Evolutionary conservation across 768 basidiomycete species (phyloP).

Genomic region (Leccinum arenicola): DNA sequence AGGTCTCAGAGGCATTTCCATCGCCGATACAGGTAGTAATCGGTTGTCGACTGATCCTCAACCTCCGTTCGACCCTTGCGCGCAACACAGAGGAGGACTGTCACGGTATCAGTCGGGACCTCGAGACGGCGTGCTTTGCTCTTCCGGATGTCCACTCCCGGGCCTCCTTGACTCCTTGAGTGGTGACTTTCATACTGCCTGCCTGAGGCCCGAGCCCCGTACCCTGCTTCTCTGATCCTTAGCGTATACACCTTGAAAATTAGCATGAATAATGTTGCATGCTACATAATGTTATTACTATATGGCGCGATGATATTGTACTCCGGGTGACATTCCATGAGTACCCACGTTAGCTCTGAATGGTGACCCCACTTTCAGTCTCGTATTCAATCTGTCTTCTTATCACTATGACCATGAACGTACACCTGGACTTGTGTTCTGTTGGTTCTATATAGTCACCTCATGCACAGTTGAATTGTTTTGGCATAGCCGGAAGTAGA

Average conservation of each 20-base stretch:
- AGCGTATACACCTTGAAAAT: background rate
- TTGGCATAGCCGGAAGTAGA: too few relatives aligned
- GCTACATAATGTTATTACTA: background rate
- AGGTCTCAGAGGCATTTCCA: slow-evolving; percentile 7
- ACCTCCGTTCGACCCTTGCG: background rate
- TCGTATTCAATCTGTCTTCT: too few relatives aligned
- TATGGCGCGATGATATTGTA: too few relatives aligned
- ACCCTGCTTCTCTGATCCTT: background rate
- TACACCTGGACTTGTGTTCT: too few relatives aligned
- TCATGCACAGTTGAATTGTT: too few relatives aligned
- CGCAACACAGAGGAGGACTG: background rate
- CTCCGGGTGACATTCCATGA: too few relatives aligned
- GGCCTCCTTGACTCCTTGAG: too few relatives aligned
- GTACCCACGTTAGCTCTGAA: too few relatives aligned
- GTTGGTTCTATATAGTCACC: too few relatives aligned
- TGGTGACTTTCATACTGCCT: background rate
- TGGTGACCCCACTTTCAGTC: too few relatives aligned
- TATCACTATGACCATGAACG: too few relatives aligned
- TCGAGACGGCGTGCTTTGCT: background rate
- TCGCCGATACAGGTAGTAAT: background rate
- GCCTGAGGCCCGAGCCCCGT: background rate
- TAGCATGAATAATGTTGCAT: background rate
- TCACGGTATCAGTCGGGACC: background rate
- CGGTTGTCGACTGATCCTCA: background rate
- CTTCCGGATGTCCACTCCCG: background rate